Conservation (phyloP, 257 asterid species). For the Solanum microdontum region DNA sequence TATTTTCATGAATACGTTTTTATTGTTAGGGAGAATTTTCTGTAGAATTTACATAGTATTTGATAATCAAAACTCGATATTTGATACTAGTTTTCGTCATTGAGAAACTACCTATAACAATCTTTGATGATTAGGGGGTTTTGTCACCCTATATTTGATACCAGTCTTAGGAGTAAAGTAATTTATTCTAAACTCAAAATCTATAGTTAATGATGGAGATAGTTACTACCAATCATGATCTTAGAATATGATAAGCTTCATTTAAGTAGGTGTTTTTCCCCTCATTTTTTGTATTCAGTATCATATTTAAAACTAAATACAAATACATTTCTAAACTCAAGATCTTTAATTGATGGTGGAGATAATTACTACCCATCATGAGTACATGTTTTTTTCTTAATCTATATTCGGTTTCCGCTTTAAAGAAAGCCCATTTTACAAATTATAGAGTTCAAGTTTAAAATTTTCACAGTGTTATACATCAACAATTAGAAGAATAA, state of each 20-base stretch:
- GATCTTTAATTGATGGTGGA: background rate
- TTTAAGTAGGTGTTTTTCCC: background rate
- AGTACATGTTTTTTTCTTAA: background rate
- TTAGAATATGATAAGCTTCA: background rate
- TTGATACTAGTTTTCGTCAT: too few relatives aligned
- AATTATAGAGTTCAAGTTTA: background rate
- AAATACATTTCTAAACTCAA: background rate
- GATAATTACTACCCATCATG: background rate
- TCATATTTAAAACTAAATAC: background rate
- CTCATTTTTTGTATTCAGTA: background rate
- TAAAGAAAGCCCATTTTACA: background rate
- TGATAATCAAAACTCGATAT: too few relatives aligned
- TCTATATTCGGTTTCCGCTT: background rate
- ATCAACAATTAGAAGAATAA: too few relatives aligned
- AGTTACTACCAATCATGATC: background rate
- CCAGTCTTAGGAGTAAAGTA: background rate
- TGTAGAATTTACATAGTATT: too few relatives aligned
- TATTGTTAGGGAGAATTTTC: too few relatives aligned
- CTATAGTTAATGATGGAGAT: background rate
- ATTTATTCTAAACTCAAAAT: background rate
- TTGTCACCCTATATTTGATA: background rate
- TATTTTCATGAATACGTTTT: too few relatives aligned
- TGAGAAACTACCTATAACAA: too few relatives aligned
- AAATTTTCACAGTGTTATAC: background rate
- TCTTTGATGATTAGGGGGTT: too few relatives aligned